A percentile compares a stretch with the other conserved stretches of the same genome.
These are phyloP conservation scores for Mrakia frigida DNA, from an alignment of 768 basidiomycete genomes.

Conservation along the genomic window DNA sequence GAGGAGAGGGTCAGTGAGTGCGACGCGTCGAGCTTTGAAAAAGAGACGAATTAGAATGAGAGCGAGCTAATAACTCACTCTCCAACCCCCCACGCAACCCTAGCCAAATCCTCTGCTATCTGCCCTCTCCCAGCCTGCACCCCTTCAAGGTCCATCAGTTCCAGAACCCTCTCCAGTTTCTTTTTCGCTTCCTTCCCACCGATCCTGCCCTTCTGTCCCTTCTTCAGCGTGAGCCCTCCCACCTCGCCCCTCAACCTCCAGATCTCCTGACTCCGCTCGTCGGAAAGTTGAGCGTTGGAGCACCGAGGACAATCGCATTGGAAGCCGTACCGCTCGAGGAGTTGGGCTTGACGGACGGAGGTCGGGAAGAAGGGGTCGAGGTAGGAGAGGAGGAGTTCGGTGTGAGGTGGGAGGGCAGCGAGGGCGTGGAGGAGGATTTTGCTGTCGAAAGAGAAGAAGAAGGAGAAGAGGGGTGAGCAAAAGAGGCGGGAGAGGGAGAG, in stretches of 20 bases:
- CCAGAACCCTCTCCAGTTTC: not conserved
- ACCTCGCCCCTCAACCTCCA: not conserved
- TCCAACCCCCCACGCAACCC: not conserved
- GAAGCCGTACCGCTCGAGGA: conserved; percentile 2
- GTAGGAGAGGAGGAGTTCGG: conserved; percentile 6
- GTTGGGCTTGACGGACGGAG: not conserved
- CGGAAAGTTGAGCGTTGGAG: not conserved
- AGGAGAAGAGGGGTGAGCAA: not conserved
- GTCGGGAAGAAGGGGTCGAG: not conserved
- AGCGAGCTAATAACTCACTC: not conserved
- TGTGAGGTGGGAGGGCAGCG: not conserved
- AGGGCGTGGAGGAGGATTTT: not conserved
- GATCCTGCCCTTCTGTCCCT: not conserved
- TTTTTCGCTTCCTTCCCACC: not conserved
- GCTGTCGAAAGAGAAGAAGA: not conserved
- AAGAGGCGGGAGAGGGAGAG: not conserved
- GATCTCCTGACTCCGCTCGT: not conserved
- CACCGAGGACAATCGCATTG: not conserved
- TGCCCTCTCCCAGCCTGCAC: not conserved
- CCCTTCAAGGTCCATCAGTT: not conserved
- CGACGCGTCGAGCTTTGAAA: not conserved
- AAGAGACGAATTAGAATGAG: no score
- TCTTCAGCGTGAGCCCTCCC: no score
- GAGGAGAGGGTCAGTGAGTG: not conserved
- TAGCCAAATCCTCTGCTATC: not conserved